Evolutionary conservation across 139 green algal species (phyloP), one percentile per base, ranked within the genome.

Genomic region (Auxenochlorella protothecoides): DNA sequence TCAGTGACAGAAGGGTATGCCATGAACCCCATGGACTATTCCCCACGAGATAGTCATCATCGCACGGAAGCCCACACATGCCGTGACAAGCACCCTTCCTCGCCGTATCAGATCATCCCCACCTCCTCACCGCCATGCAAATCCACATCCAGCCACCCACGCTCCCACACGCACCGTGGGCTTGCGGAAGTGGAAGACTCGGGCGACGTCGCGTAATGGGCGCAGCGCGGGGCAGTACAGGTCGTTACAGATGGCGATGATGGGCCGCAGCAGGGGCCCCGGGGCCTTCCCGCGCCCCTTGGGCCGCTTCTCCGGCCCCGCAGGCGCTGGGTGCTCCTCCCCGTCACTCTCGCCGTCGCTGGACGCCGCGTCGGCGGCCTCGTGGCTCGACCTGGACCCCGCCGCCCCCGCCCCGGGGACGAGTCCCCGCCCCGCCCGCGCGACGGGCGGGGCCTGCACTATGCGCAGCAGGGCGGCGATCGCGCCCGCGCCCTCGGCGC

Each of bases 191-290:
- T 89, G 76, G 59, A 96, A 83, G 0, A 97, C 77, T 12, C 77
- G 76, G 15, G 93, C 92, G 13, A 92, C 81, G 4, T 91, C 84
- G 1, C 91, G 76, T 69, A 99, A 85, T 27, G 88, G 91, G 15
- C 90, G 76, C 73, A 99, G 86, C 27, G 85, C 85, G 6, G 93
- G 89, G 4, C 89, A 88, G 70, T 96, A 97, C 66, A 96, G 79
- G 79, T 99, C 95, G 79, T 99, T 99, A 85, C 88, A 96, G 67
- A 98, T 96, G 79, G 84, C 92, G 70, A 99, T 97, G 75, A 99
- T 86, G 65, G 96, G 92, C 2, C 91, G 81, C 52, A 63, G 61
- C 66, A 97, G 83, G 4, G 80, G 80, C 16, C 77, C 66, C 27
- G 75, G 57, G 15, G 27, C 65, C 52, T 73, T 72, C 27, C 27